Conservation (phyloP, 331 rosid genomes). For the Prunus yedoensis region DNA sequence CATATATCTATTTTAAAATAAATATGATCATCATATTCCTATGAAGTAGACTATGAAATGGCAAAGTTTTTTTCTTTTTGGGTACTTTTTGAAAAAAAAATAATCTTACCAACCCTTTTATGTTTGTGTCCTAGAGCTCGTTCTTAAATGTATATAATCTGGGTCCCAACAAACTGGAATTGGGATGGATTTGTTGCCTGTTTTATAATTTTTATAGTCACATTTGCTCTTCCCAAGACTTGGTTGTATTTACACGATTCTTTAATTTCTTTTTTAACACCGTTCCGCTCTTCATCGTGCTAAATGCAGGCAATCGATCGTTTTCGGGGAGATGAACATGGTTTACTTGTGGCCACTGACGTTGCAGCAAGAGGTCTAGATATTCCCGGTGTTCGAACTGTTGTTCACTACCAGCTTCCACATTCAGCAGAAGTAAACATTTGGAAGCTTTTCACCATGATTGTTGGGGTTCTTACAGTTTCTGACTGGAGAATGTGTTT, state of each 20-base stretch:
- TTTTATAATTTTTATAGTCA: neutral
- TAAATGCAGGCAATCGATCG: slow-evolving; percentile 73
- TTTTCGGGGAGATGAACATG: slow-evolving; percentile 71
- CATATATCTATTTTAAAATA: neutral
- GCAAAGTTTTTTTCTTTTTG: too few relatives aligned
- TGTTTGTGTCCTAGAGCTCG: too few relatives aligned
- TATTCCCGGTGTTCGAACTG: slow-evolving; percentile 81
- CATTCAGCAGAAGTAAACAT: slow-evolving; percentile 81
- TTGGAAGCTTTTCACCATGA: slow-evolving; percentile 23
- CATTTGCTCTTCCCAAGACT: neutral
- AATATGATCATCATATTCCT: too few relatives aligned
- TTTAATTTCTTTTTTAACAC: too few relatives aligned
- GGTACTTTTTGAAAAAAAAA: neutral
- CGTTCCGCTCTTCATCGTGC: slow-evolving; percentile 13
- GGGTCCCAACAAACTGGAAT: neutral
- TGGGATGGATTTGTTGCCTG: neutral
- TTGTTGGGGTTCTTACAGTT: slow-evolving; percentile 13
- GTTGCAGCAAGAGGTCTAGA: slow-evolving; percentile 94
- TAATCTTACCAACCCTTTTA: neutral
- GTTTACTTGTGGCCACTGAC: slow-evolving; percentile 86
- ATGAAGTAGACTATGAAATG: neutral
- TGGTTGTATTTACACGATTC: neutral
- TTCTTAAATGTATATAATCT: too few relatives aligned
- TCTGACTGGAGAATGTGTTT: slow-evolving; percentile 5
- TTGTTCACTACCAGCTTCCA: slow-evolving; percentile 98